Evolutionary conservation across 192 early-diverging fungal species (phyloP).

Genomic region (Coemansia furcata): DNA sequence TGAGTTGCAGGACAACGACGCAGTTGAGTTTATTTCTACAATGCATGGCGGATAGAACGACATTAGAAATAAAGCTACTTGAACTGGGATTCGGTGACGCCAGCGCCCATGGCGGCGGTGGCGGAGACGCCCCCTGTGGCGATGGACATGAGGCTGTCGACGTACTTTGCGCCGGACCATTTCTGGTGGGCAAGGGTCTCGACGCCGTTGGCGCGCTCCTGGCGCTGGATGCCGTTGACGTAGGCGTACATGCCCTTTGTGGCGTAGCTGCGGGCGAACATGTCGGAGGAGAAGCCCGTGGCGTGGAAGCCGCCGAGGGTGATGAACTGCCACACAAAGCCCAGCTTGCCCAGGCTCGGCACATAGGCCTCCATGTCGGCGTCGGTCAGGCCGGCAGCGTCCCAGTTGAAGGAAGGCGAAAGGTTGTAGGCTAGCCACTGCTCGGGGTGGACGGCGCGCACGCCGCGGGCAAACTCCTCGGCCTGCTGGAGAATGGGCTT

Average conservation of each 20-base stretch:
- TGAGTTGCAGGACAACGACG: slow-evolving; percentile 70
- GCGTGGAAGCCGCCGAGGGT: slow-evolving; percentile 95
- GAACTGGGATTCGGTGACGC: slow-evolving; percentile 85
- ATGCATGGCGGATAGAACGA: slow-evolving; percentile 82
- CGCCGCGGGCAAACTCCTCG: slow-evolving; percentile 83
- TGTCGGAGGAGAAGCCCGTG: slow-evolving; percentile 79
- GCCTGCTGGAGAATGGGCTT: slow-evolving; percentile 91
- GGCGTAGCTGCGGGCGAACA: slow-evolving; percentile 87
- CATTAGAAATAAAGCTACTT: slow-evolving; percentile 15
- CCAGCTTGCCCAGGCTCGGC: slow-evolving; percentile 77
- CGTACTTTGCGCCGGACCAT: slow-evolving; percentile 92
- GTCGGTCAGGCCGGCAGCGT: slow-evolving; percentile 92
- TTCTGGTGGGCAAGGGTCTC: slow-evolving; percentile 93
- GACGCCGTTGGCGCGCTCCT: slow-evolving; percentile 85
- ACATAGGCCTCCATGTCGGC: slow-evolving; percentile 84
- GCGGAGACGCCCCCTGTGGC: slow-evolving; percentile 91
- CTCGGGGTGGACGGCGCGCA: slow-evolving; percentile 73
- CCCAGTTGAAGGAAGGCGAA: slow-evolving; percentile 98
- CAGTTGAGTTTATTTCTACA: slow-evolving; percentile 95
- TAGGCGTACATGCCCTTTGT: slow-evolving; percentile 92
- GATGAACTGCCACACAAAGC: slow-evolving; percentile 99
- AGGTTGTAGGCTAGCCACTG: slow-evolving; percentile 95
- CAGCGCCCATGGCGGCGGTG: slow-evolving; percentile 94
- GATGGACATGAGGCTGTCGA: slow-evolving; percentile 87
- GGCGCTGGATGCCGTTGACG: slow-evolving; percentile 86